Conservation (phyloP, 2,329 filamentous ascomycete species). For the Fusarium succisae region DNA sequence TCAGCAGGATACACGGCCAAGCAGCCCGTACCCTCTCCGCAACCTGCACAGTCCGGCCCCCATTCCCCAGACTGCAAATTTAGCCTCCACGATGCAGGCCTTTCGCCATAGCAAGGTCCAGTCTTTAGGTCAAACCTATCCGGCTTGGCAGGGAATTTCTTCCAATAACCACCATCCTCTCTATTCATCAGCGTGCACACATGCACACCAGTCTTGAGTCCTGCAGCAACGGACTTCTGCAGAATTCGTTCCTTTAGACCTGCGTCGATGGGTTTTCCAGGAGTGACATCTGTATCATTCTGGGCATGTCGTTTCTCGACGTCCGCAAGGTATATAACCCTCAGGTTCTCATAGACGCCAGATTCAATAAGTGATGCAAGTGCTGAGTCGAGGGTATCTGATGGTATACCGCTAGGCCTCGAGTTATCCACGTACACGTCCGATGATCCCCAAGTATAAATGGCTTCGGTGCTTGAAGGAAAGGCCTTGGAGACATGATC, state of each 20-base stretch:
- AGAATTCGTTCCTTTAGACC: not conserved
- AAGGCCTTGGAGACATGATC: not conserved
- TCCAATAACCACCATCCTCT: conserved; percentile 20
- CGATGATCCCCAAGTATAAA: conserved; percentile 8
- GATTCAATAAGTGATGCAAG: conserved; percentile 11
- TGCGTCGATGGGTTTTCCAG: rapidly evolving
- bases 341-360: not conserved
- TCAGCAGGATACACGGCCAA: conserved; percentile 25
- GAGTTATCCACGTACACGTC: rapidly evolving
- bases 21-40: conserved; percentile 21
- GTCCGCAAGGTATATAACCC: conserved; percentile 18
- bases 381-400: not conserved
- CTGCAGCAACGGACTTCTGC: conserved; percentile 7
- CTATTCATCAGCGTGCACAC: conserved; percentile 23
- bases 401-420: not conserved
- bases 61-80: conserved; percentile 9
- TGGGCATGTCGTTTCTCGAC: not conserved
- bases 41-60: conserved; percentile 21
- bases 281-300: rapidly evolving
- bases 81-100: conserved; percentile 17
- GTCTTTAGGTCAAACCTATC: conserved; percentile 30
- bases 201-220: conserved; percentile 2
- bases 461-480: not conserved
- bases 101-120: conserved; percentile 1
- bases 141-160: conserved; percentile 15